Evolutionary conservation across 2,329 filamentous ascomycete species (phyloP), one percentile per base, ranked within the genome.

Genomic region (Fusarium marasasianum): DNA sequence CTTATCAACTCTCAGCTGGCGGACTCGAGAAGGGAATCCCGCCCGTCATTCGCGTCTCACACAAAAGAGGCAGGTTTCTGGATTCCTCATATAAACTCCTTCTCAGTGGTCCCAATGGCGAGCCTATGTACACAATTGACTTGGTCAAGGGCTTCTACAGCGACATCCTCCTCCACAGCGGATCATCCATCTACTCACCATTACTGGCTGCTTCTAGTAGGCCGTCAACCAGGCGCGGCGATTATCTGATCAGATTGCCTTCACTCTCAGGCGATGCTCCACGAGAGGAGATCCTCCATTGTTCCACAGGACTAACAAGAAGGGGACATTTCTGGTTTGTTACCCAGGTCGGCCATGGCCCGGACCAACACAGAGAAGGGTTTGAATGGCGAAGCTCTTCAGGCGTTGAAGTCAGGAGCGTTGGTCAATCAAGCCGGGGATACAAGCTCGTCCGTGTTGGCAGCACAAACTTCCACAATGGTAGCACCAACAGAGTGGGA

Each of bases 371-470:
- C 3, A 18, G 72, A 9, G 77, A 76, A 22, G 55, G 60, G 14
- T 78, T 78, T 29, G 76, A 78, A 48, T 78, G 77, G 76, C 74
- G 77, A 20, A 70, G 63, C 13, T 75, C 76, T 6, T 63, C 54
- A 7, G 76, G 75, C 2, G 59, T 57, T 29, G 76, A 78, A 54
- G 70, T 77, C 31, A 71, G 62, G 54, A 76, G 72, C 20, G 26
- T 76, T 17, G 75, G 75, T 2, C 72, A 69, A 17, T 70, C 72
- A 7, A 38, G 66, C 24, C 61, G 50, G 37, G 72, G 77, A 17
- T 78, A 72, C 75, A 78, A 78, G 43, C 77, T 78, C 12, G 75
- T 78, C 37, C 72, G 77, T 26, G 47, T 78, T 12, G 72, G 68
- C 18, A 66, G 58, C 54, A 53, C 53, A 53, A 62, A 45, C 50